phyloP scores from a whole-genome alignment of 2,329 filamentous ascomycete species.

The Penicillium freii region DNA sequence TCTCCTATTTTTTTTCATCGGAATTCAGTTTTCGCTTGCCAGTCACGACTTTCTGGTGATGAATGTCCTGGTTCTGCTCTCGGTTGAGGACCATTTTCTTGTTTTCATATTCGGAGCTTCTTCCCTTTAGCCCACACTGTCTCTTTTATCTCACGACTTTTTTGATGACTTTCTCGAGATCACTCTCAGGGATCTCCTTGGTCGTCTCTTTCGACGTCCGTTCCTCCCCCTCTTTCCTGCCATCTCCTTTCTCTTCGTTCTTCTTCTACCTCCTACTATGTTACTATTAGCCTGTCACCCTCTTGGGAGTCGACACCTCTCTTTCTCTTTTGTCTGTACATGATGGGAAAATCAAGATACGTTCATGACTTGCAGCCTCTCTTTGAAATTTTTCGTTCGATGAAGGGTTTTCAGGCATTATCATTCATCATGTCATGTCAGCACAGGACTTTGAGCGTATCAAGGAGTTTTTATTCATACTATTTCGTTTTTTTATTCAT shows the following conservation, averaged over 20 bases:
- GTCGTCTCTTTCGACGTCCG: conserved; percentile 16
- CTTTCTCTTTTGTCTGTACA: conserved; percentile 28
- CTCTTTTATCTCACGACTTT: conserved; percentile 16
- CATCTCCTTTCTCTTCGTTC: conserved; percentile 13
- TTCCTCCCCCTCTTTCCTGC: conserved; percentile 11
- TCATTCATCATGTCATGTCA: conserved; percentile 12
- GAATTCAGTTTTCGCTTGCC: conserved; percentile 20
- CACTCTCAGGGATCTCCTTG: neutral
- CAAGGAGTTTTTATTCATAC: conserved; percentile 10
- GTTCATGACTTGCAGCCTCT: conserved; percentile 21
- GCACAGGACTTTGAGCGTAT: conserved; percentile 9
- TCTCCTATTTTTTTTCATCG: conserved; percentile 20
- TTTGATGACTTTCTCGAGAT: conserved; percentile 13
- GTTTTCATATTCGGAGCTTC: conserved; percentile 16
- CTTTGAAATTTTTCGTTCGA: conserved; percentile 1
- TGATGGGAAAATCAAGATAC: conserved; percentile 27
- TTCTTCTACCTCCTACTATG: conserved; percentile 19
- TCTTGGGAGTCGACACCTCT: conserved; percentile 13
- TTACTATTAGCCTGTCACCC: conserved; percentile 18
- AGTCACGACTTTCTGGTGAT: conserved; percentile 27
- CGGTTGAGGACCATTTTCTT: conserved; percentile 13
- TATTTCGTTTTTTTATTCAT: conserved; percentile 7
- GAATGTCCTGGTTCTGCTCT: conserved; percentile 17
- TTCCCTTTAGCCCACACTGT: conserved; percentile 22
- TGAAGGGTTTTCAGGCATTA: conserved; percentile 1